A percentile compares a stretch with the other conserved stretches of the same genome.
Conservation (phyloP, 1,284 basidiomycete genomes). For the Pyrrhoderma lamaoense region DNA sequence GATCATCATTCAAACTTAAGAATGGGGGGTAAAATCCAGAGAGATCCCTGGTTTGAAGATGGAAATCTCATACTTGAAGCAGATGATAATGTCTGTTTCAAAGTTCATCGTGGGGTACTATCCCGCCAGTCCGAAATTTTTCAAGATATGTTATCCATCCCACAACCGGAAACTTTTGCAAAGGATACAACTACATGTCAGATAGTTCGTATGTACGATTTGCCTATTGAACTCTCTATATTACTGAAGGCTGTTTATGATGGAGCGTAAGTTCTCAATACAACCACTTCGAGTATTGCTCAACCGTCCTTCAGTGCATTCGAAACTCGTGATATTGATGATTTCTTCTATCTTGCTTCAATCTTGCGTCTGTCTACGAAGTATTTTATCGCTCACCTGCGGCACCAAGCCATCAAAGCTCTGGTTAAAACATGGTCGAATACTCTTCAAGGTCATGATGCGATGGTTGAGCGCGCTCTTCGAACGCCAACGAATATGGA, state of each 20-base stretch:
- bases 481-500: conserved; percentile 31
- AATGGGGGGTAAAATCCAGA: not conserved
- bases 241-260: conserved; percentile 52
- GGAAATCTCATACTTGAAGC: conserved; percentile 21
- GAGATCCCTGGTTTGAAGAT: conserved; percentile 21
- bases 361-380: conserved; percentile 52
- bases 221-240: conserved; percentile 43
- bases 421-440: conserved; percentile 46
- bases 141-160: conserved; percentile 48
- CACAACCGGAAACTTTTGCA: conserved; percentile 29
- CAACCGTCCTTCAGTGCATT: conserved; percentile 27
- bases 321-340: conserved; percentile 34
- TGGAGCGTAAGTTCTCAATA: conserved; percentile 38
- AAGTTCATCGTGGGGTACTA: conserved; percentile 48
- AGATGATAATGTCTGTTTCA: conserved; percentile 19
- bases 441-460: conserved; percentile 48
- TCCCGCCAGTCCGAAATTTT: conserved; percentile 55
- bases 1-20: too few species aligned
- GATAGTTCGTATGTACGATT: conserved; percentile 47
- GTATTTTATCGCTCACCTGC: conserved; percentile 45
- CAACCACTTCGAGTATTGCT: not conserved
- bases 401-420: conserved; percentile 40
- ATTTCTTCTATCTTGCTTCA: conserved; percentile 48
- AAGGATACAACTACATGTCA: conserved; percentile 32
- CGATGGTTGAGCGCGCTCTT: conserved; percentile 46